A percentile compares a stretch with the other conserved stretches of the same genome.
Conservation (phyloP, 768 basidiomycete species). For the Strobilomyces confusus region DNA sequence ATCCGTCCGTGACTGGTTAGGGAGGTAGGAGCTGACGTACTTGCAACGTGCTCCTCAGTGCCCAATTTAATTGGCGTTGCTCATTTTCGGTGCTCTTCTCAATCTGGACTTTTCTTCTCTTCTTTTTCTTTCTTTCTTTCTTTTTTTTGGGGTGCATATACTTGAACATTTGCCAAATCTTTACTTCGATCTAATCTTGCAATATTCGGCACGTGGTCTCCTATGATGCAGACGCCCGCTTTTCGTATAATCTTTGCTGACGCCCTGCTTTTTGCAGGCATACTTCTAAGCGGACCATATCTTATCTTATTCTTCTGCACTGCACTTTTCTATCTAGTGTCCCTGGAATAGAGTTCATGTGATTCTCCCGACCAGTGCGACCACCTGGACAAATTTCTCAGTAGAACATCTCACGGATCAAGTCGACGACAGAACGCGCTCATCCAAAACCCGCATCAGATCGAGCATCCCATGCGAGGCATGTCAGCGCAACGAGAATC, state of each 20-base stretch:
- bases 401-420: not conserved
- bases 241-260: not conserved
- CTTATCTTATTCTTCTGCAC: too few relatives aligned
- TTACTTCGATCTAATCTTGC: not conserved
- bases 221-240: not conserved
- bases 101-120: not conserved
- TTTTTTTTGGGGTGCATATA: not conserved
- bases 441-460: not conserved
- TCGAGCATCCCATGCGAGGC: too few relatives aligned
- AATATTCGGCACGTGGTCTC: not conserved
- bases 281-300: too few relatives aligned
- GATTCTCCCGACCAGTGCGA: not conserved
- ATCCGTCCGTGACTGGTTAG: not conserved
- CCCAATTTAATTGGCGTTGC: not conserved
- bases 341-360: conserved; percentile 1
- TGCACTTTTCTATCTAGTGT: conserved; percentile 2
- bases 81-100: not conserved
- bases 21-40: not conserved
- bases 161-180: not conserved
- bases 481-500: too few relatives aligned
- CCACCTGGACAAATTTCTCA: not conserved
- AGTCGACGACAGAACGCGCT: not conserved
- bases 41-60: not conserved
- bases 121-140: too few relatives aligned
- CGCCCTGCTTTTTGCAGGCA: not conserved